Base-by-base conservation (phyloP, 1,139 yeast species). In the Meyerozyma elateridarum region DNA sequence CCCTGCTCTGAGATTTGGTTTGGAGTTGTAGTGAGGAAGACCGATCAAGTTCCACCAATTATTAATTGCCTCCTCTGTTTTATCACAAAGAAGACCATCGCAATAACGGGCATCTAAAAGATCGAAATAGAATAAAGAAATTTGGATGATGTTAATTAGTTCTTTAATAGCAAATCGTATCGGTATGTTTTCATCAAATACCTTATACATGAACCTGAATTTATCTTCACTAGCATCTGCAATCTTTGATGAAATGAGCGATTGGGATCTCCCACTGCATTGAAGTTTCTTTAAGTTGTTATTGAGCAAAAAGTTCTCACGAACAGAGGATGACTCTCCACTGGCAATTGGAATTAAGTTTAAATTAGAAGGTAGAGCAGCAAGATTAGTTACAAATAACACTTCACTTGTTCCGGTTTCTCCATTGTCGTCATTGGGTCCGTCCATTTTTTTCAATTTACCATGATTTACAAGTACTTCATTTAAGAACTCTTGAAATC, bases 31-130 rank as follows among this genome's bases (percentile, higher is more conserved):
- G 46, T 79, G 81, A 8, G 74, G 70, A 20, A 73, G 61, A 0
- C 95, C 95, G 42, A 83, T 74, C 29, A 76, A 55, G 28, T 68
- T 70, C 96, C 97, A 89, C 97, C 97, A 91, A 34, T 70, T 67
- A 4, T 58, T 49, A 14, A 87, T 71, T 0, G 94, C 94, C 22
- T 62, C 70, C 39, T 80, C 81, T 0, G 97, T 89, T 37, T 73
- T 71, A 37, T 76, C 74, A 52, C 97, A 91, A 5, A 87, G 59
- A 14, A 89, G 59, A 0, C 97, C 97, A 56, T 89, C 96, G 38
- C 87, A 85, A 42, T 72, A 78, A 26, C 62, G 61, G 0, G 87
- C 81, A 36, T 76, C 80, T 14, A 87, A 61, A 28, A 87, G 57
- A 36, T 79, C 85, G 54, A 85, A 89, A 53, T 88, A 89, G 46